phyloP scores from a whole-genome alignment of 352 stramenopile species.

The Phytophthora fragariaefolia region DNA sequence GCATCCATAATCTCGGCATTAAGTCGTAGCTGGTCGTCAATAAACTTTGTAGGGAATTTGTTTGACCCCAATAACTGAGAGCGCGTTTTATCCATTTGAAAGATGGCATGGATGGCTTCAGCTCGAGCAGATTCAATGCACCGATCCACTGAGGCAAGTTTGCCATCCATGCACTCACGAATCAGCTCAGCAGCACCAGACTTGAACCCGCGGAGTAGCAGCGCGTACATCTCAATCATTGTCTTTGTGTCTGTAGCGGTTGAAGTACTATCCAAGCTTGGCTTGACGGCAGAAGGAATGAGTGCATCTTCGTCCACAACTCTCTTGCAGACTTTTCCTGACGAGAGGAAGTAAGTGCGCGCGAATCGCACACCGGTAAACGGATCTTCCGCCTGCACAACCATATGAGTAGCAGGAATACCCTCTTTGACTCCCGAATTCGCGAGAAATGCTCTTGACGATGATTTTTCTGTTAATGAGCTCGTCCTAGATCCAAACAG shows the following conservation, averaged over 20 bases:
- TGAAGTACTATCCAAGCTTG: slow-evolving; percentile 17
- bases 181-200: slow-evolving; percentile 26
- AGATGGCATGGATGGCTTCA: slow-evolving; percentile 26
- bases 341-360: slow-evolving; percentile 75
- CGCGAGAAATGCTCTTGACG: slow-evolving; percentile 39
- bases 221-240: slow-evolving; percentile 39
- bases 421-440: slow-evolving; percentile 33
- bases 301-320: slow-evolving; percentile 74
- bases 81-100: slow-evolving; percentile 22
- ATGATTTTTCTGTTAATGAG: slow-evolving; percentile 38
- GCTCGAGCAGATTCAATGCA: slow-evolving; percentile 29
- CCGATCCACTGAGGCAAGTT: slow-evolving; percentile 24
- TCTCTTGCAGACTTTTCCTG: slow-evolving; percentile 52
- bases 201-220: slow-evolving; percentile 54
- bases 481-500: slow-evolving; percentile 67
- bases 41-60: slow-evolving; percentile 32
- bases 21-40: slow-evolving; percentile 49
- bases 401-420: slow-evolving; percentile 63
- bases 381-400: slow-evolving; percentile 73
- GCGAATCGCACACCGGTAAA: slow-evolving; percentile 70
- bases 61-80: slow-evolving; percentile 30
- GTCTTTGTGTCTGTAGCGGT: slow-evolving; percentile 28
- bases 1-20: slow-evolving; percentile 53
- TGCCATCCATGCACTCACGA: slow-evolving; percentile 15
- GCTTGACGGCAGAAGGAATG: slow-evolving; percentile 34